phyloP scores from a whole-genome alignment of 2,329 filamentous ascomycete species.

The Eutypella sp. region DNA sequence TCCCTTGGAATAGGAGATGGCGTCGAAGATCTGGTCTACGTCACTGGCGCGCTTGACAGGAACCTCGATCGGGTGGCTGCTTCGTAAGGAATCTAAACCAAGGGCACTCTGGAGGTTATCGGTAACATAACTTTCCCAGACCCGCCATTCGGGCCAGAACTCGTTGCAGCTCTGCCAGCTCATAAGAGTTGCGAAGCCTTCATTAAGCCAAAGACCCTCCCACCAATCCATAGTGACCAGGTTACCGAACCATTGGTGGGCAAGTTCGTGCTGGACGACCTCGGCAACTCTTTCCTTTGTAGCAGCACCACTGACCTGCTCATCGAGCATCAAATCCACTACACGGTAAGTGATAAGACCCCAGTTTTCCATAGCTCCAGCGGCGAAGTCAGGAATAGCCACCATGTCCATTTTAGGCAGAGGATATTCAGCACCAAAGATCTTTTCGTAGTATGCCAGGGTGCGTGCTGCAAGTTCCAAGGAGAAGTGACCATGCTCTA shows the following conservation, averaged over 20 bases:
- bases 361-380: constrained; percentile 98
- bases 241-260: constrained; percentile 98
- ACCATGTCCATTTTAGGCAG: constrained; percentile 96
- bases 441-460: constrained; percentile 90
- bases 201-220: constrained; percentile 96
- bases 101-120: constrained; percentile 87
- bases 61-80: constrained; percentile 94
- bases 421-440: constrained; percentile 82
- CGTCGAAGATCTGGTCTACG: constrained; percentile 97
- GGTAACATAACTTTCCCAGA: constrained; percentile 92
- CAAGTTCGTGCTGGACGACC: constrained; percentile 93
- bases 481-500: constrained; percentile 87
- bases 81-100: constrained; percentile 82
- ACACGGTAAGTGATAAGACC: constrained; percentile 92
- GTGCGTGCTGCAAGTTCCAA: constrained; percentile 85
- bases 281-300: constrained; percentile 92
- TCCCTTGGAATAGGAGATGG: constrained; percentile 95
- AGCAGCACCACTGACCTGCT: constrained; percentile 83
- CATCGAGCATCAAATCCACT: constrained; percentile 84
- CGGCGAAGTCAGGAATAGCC: constrained; percentile 91
- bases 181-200: constrained; percentile 90
- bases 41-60: constrained; percentile 93
- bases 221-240: constrained; percentile 98
- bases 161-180: constrained; percentile 76
- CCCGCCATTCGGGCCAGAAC: constrained; percentile 98